Evolutionary conservation across 164 flowering plant genomes (phyloP).

Genomic region (Annona squamosa): DNA sequence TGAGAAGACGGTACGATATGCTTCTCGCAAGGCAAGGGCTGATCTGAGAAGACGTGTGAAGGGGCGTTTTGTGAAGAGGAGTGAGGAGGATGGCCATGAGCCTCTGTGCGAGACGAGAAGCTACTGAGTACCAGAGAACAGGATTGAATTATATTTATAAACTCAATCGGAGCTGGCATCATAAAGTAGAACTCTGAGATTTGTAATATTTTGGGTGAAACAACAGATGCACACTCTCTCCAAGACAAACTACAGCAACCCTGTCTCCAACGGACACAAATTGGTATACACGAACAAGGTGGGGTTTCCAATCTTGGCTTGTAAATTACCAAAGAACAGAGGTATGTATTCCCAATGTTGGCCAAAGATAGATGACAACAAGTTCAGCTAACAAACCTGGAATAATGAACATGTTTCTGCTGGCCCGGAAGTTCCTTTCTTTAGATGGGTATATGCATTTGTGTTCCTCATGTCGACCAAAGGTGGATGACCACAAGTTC

Average conservation of each 20-base stretch:
- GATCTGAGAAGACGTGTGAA: slow-evolving; percentile 53
- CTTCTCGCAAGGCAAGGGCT: slow-evolving; percentile 53
- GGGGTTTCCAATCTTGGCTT: slow-evolving; percentile 3
- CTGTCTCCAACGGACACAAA: not conserved
- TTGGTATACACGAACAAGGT: not conserved
- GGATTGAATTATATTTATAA: slow-evolving; percentile 23
- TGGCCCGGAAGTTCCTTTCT: not conserved
- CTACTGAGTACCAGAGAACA: slow-evolving; percentile 26
- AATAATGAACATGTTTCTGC: not conserved
- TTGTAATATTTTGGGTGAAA: slow-evolving; percentile 11
- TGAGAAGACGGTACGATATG: slow-evolving; percentile 56
- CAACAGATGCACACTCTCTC: slow-evolving; percentile 8
- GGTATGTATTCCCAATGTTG: slow-evolving; percentile 1
- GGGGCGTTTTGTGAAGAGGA: slow-evolving; percentile 59
- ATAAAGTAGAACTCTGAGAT: slow-evolving; percentile 9
- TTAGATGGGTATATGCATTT: not conserved
- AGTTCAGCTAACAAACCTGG: not conserved
- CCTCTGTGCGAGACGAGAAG: slow-evolving; percentile 43
- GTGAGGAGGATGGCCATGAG: slow-evolving; percentile 50
- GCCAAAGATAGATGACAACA: not conserved
- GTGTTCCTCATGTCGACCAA: not conserved
- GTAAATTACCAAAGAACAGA: slow-evolving; percentile 5
- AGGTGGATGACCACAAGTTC: not conserved
- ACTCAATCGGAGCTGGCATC: slow-evolving; percentile 12
- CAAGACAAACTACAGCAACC: slow-evolving; percentile 14